Evolutionary conservation across 23 red algal species (phyloP), one percentile per base, ranked within the genome.

Genomic region (Gracilaria vermiculophylla): DNA sequence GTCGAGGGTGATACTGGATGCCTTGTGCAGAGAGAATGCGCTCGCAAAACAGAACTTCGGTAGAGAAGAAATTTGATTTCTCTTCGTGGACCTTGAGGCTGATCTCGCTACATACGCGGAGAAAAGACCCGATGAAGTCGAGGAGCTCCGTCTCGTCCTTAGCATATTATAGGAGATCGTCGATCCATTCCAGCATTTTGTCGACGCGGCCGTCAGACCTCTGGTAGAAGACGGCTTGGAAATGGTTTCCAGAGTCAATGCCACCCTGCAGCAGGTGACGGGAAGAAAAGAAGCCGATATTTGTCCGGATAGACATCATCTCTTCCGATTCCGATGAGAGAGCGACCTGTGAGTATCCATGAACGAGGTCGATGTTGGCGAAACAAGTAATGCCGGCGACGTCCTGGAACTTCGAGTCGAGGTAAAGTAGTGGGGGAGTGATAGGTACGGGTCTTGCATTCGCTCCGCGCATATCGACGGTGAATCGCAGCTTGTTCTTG

Each of bases 161-260:
- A 0, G 35, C 45, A 33, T 88, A 70, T 6, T 60, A 41, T 0
- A 88, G 69, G n/a, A 87, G 53, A 87, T 87, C 82, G 54, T 87
- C 42, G 3, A 74, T 53, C 82, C 82, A 87, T 21, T 88, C 48
- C 19, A 76, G 35, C 20, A 76, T 27, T 41, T 83, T 66, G 19
- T 0, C 25, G 31, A 54, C 50, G 16, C 2, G n/a, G 17, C 44
- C 61, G 23, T 76, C 84, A 34, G 77, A 77, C 0, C 0, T 15
- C 2, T 77, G 41, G 10, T 23, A 10, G 0, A 58, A 20, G 13
- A 88, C 84, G 2, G 84, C 32, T 61, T 76, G 84, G 33, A 77
- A 88, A 19, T 88, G 84, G 39, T 88, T 88, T 9, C 84, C 71
- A 14, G 69, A 76, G 27, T 77, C 67, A 31, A 0, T 88, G 9